A percentile compares a stretch with the other conserved stretches of the same genome.
phyloP scores from a whole-genome alignment of 805 yeast species.

The Wickerhamiella azyma region DNA sequence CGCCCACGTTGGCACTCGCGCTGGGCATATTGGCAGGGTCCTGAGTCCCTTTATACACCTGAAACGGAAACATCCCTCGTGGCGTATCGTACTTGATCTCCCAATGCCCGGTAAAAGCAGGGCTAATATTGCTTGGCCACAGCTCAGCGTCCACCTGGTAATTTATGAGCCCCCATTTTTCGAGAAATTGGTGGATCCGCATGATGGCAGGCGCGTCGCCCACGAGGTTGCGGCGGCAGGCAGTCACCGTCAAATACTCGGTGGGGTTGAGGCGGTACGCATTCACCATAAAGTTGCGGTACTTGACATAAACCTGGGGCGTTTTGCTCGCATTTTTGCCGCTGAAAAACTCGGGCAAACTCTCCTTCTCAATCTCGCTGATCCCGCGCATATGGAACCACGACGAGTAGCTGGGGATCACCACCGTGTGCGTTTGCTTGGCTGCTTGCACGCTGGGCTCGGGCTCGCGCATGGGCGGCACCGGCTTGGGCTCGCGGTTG shows the following conservation, averaged over 20 bases:
- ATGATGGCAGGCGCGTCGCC: constrained; percentile 85
- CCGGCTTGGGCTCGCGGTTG: background rate
- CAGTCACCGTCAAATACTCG: constrained; percentile 79
- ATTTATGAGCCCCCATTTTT: constrained; percentile 86
- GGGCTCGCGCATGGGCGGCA: background rate
- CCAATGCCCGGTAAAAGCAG: constrained; percentile 66
- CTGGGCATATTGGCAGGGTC: constrained; percentile 25
- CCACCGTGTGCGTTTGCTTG: constrained; percentile 67
- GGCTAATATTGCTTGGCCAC: constrained; percentile 48
- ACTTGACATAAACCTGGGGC: constrained; percentile 64
- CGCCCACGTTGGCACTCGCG: too few relatives aligned
- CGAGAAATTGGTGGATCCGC: constrained; percentile 70
- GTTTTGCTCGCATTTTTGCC: constrained; percentile 52
- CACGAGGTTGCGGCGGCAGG: constrained; percentile 76
- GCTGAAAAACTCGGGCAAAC: constrained; percentile 78
- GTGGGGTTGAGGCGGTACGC: constrained; percentile 79
- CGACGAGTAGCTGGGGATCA: constrained; percentile 73
- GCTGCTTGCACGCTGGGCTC: constrained; percentile 10
- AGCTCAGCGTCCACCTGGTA: constrained; percentile 78
- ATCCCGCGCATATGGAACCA: constrained; percentile 71
- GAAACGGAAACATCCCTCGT: constrained; percentile 82
- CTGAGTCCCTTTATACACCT: constrained; percentile 56
- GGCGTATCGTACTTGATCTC: constrained; percentile 76
- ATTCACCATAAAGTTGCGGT: constrained; percentile 80
- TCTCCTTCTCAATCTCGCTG: constrained; percentile 66